Base-by-base conservation (phyloP, 257 asterid species). In the Agastache rugosa region DNA sequence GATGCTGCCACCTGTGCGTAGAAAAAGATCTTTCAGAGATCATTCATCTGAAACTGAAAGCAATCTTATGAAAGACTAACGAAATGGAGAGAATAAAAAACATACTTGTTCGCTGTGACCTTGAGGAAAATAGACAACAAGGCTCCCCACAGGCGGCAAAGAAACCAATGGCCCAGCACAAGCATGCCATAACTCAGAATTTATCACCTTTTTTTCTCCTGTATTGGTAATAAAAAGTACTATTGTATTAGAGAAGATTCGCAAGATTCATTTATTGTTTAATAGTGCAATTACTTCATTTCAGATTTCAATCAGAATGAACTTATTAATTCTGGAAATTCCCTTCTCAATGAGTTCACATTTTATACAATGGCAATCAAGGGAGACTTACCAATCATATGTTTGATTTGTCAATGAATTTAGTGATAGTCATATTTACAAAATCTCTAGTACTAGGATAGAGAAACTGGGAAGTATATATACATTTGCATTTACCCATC, bases 141-240 rank as follows among this genome's bases (percentile, higher is more conserved):
- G 96, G 79, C 98, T 94, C 82, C 97, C 97, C 41, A 90, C 89
- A n/a, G 93, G 97, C 50, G 98, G 98, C 87, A 92, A 75, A 27
- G 93, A 85, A 79, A 92, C 97, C 85, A 94, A 82, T 2, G 98
- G 97, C 54, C 98, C 98, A 22, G 98, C 98, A 80, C 98, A 94
- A 69, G 98, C 98, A 76, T 94, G 97, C 98, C 98, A 94, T 84
- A 94, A 77, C 85, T 94, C 97, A n/a, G 98, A 94, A 86, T 90
- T 86, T 25, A 91, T 91, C 80, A 85, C 79, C 87, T 85, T 94
- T 71, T 87, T 83, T 63, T 87, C 97, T 23, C 96, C 97, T 89
- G 86, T 59, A 69, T 44, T 27, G 37, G 66, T 59, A 39, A 34
- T 9, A 34, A 61, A 8, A 50, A 11, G 34, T 17, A 63, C 45